A percentile compares a stretch with the other conserved stretches of the same genome.
These are phyloP conservation scores for Lachnellula cervina DNA, from an alignment of 2,329 filamentous ascomycete genomes.

Conservation along the genomic window DNA sequence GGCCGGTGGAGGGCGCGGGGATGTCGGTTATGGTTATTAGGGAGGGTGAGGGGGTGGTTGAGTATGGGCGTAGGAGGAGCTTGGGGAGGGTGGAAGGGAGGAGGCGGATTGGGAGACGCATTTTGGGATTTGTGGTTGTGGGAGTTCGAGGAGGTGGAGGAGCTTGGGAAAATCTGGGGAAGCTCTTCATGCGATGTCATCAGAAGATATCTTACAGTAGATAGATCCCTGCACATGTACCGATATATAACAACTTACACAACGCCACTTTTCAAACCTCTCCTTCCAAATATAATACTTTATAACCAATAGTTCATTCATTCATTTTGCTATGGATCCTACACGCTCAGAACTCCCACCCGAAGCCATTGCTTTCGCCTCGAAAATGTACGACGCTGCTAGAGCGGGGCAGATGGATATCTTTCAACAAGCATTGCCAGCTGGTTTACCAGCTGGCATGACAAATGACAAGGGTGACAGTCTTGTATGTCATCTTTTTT, in stretches of 20 bases:
- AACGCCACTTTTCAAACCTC: no score
- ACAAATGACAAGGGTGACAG: constrained; percentile 71
- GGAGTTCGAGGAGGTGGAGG: background rate
- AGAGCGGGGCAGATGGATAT: constrained; percentile 52
- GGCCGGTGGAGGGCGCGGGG: constrained; percentile 44
- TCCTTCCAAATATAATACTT: no score
- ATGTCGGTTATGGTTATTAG: constrained; percentile 17
- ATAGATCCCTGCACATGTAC: background rate
- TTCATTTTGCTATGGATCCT: background rate
- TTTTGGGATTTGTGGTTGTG: background rate
- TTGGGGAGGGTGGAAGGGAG: constrained; percentile 6
- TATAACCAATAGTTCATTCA: no score
- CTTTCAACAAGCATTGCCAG: constrained; percentile 59
- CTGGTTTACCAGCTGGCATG: constrained; percentile 63
- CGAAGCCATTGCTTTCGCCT: constrained; percentile 61
- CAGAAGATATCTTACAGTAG: no score
- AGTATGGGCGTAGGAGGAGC: constrained; percentile 8
- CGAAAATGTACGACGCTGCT: constrained; percentile 62
- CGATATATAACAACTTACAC: no score
- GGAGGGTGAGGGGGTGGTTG: constrained; percentile 5
- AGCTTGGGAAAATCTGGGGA: background rate
- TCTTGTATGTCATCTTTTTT: constrained; percentile 41
- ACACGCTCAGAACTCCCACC: constrained; percentile 43
- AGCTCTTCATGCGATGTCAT: background rate
- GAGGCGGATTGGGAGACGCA: constrained; percentile 7